Percentiles rank a stretch among this genome's conserved stretches.
phyloP scores from a whole-genome alignment of 192 early-diverging fungal genomes.

The Blastocladiella britannica region DNA sequence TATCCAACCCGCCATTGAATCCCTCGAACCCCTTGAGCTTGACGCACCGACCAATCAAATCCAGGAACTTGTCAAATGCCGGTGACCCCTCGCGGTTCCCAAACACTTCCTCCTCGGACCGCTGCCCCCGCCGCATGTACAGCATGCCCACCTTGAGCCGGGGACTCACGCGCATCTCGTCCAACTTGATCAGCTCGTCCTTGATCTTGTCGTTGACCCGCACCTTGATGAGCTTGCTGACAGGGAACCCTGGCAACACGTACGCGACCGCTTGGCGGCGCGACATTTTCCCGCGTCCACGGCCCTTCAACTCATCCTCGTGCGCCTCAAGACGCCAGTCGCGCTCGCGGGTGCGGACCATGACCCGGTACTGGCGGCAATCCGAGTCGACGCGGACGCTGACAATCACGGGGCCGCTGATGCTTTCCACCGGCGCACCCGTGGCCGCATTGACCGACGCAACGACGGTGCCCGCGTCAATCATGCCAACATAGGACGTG shows the following conservation, averaged over 20 bases:
- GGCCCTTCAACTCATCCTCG: neutral
- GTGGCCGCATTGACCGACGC: too few relatives aligned
- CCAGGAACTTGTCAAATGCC: constrained; percentile 15
- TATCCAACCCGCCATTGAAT: constrained; percentile 21
- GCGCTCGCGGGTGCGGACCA: neutral
- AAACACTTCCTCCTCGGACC: constrained; percentile 20
- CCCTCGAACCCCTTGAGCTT: constrained; percentile 15
- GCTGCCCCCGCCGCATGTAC: constrained; percentile 10
- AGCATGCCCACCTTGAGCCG: neutral
- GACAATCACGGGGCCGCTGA: neutral
- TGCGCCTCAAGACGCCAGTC: neutral
- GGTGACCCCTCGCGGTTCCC: constrained; percentile 14
- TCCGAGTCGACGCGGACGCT: neutral
- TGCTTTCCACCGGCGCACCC: too few relatives aligned
- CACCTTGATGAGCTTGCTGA: neutral
- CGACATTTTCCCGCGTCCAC: neutral
- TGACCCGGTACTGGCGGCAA: neutral
- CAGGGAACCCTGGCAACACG: neutral
- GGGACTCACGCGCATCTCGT: neutral
- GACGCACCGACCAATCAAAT: constrained; percentile 10
- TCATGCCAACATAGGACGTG: too few relatives aligned
- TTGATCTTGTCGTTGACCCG: neutral
- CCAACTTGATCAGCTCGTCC: neutral
- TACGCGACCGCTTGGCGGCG: neutral
- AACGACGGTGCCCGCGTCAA: too few relatives aligned